A percentile compares a stretch with the other conserved stretches of the same genome.
phyloP scores from a whole-genome alignment of 2,329 filamentous ascomycete species.

The Aspergillus fischeri region DNA sequence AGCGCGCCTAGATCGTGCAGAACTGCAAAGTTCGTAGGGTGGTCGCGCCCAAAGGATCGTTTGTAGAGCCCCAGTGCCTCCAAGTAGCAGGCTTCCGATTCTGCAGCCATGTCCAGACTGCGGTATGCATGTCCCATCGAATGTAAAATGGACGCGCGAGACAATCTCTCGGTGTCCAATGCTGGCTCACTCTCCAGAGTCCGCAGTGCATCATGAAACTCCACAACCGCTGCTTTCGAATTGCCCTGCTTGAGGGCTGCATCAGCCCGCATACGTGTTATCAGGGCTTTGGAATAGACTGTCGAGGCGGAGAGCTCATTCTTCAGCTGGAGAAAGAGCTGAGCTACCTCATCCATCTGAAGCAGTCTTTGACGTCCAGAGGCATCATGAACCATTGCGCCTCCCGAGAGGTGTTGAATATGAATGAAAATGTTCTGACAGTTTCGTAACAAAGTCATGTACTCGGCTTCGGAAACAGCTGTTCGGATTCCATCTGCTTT shows the following conservation, averaged over 20 bases:
- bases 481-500: constrained; percentile 6
- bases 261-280: constrained; percentile 20
- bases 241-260: constrained; percentile 20
- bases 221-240: constrained; percentile 17
- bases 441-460: constrained; percentile 12
- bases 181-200: constrained; percentile 19
- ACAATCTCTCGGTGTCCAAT: constrained; percentile 21
- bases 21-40: constrained; percentile 24
- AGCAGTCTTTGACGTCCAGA: constrained; percentile 28
- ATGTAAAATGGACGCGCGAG: constrained; percentile 23
- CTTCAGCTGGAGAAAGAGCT: constrained; percentile 26
- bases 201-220: constrained; percentile 22
- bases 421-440: constrained; percentile 23
- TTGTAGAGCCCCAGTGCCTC: constrained; percentile 26
- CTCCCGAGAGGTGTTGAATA: constrained; percentile 22
- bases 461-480: constrained; percentile 15
- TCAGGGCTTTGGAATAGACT: constrained; percentile 17
- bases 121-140: constrained; percentile 24
- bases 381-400: constrained; percentile 24
- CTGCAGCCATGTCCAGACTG: constrained; percentile 19
- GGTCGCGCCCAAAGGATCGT: constrained; percentile 25
- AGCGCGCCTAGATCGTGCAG: constrained; percentile 26
- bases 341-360: constrained; percentile 26
- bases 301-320: constrained; percentile 18
- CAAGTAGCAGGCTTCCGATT: constrained; percentile 26